phyloP scores from a whole-genome alignment of 371 early-diverging fungal species.

The Apophysomyces elegans region DNA sequence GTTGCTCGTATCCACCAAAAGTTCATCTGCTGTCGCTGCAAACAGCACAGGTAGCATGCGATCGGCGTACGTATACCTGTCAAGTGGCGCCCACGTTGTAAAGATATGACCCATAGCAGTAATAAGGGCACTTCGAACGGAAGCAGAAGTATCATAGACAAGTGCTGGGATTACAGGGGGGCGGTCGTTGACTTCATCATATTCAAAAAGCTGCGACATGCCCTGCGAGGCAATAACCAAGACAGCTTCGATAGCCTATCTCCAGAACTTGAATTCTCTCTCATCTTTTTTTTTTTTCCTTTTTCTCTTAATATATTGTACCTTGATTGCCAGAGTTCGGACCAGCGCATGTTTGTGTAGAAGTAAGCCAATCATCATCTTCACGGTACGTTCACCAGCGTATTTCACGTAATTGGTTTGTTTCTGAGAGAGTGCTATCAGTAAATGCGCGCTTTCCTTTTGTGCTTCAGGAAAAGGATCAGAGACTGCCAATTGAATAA shows the following conservation, averaged over 20 bases:
- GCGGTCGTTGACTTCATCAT: conserved; percentile 16
- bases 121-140: conserved; percentile 30
- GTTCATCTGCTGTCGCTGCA: conserved; percentile 31
- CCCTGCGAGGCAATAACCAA: conserved; percentile 24
- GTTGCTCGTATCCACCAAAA: conserved; percentile 23
- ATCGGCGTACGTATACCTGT: conserved; percentile 37
- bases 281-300: neutral
- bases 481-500: conserved; percentile 19
- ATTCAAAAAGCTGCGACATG: conserved; percentile 22
- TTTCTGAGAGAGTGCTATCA: conserved; percentile 17
- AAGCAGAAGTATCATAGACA: conserved; percentile 32
- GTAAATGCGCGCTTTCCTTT: conserved; percentile 20
- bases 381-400: conserved; percentile 31
- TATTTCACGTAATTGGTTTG: conserved; percentile 27
- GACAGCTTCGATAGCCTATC: conserved; percentile 21
- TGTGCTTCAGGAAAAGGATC: conserved; percentile 37
- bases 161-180: conserved; percentile 26
- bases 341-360: conserved; percentile 34
- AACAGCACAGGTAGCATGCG: conserved; percentile 31
- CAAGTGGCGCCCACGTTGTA: conserved; percentile 30
- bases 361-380: conserved; percentile 21
- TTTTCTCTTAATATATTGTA: neutral
- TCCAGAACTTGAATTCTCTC: neutral
- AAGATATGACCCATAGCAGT: conserved; percentile 19
- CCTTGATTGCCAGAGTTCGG: conserved; percentile 36